phyloP scores from a whole-genome alignment of 345 rosid species.

The Salix viminalis region DNA sequence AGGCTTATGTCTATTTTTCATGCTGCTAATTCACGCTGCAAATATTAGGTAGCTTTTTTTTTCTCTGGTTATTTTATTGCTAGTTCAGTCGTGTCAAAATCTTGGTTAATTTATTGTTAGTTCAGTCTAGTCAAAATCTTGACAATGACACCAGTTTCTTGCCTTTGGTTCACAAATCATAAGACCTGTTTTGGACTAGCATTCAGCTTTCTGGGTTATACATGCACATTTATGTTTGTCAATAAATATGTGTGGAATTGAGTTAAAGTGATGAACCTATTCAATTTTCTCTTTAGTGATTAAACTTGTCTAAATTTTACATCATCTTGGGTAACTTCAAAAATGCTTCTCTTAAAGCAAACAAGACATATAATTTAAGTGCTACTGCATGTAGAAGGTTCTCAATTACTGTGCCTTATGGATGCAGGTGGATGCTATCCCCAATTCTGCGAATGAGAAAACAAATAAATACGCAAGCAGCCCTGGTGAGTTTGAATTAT shows the following conservation, averaged over 20 bases:
- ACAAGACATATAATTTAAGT: not conserved
- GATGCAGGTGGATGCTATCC: not conserved
- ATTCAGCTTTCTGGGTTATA: too few species aligned
- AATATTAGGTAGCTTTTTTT: too few species aligned
- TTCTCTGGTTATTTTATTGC: too few species aligned
- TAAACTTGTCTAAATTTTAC: not conserved
- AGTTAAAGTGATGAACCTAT: not conserved
- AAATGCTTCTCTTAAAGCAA: not conserved
- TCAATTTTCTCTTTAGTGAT: not conserved
- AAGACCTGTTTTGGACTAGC: too few species aligned
- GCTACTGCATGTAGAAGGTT: not conserved
- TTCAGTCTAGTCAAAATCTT: too few species aligned
- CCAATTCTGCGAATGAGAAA: not conserved
- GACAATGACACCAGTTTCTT: too few species aligned
- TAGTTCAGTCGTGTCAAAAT: too few species aligned
- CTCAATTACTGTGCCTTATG: not conserved
- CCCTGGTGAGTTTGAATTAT: not conserved
- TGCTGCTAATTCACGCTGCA: too few species aligned
- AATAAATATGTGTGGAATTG: not conserved
- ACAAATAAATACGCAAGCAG: not conserved
- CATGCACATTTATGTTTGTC: too few species aligned
- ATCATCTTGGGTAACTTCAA: not conserved
- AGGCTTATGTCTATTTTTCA: too few species aligned
- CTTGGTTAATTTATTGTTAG: too few species aligned
- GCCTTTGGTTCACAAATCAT: too few species aligned